Evolutionary conservation across 768 basidiomycete genomes (phyloP), one percentile per base, ranked within the genome.

Genomic region (Mycena olivaceomarginata): DNA sequence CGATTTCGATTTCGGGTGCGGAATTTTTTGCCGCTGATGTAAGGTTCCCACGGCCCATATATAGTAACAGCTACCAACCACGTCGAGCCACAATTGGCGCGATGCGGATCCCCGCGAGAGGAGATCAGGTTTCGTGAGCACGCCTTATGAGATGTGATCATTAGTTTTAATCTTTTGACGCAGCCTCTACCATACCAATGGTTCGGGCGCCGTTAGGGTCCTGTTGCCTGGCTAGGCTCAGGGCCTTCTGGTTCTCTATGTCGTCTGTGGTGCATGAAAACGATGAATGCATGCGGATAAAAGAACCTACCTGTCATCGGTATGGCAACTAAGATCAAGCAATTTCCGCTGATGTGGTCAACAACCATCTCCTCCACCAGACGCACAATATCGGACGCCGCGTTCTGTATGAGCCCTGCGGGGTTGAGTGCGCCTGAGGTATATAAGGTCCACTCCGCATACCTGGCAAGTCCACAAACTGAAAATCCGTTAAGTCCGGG

Each of bases 211-310:
- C 91, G 0, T 84, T 76, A 0, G 87, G 87, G 78, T 93, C 92
- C 51, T 81, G 88, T 46, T 88, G 81, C 2, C 82, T 82, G 1
- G 92, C 92, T 2, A 92, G 85, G 1, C 85, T 83, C 13, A 88
- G 84, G 0, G 92, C 92, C 67, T 88, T 89, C 79, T 92, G 92
- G 77, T 92, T 93, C 77, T 92, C 89, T 63, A 91, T 89, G 73
- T 93, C 92, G 65, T 91, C 92, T 92, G 65, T 9, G n/a, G n/a
- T n/a, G n/a, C n/a, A n/a, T n/a, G n/a, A n/a, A n/a, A n/a, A n/a
- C n/a, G n/a, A n/a, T n/a, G n/a, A n/a, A n/a, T n/a, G n/a, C n/a
- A n/a, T n/a, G n/a, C n/a, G n/a, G n/a, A n/a, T n/a, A n/a, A n/a
- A 6, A 22, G 16, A 39, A 20, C 11, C 79, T 83, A 90, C 90